Evolutionary conservation across 2,329 filamentous ascomycete genomes (phyloP).

Genomic region (Phaeosphaeria sp.): DNA sequence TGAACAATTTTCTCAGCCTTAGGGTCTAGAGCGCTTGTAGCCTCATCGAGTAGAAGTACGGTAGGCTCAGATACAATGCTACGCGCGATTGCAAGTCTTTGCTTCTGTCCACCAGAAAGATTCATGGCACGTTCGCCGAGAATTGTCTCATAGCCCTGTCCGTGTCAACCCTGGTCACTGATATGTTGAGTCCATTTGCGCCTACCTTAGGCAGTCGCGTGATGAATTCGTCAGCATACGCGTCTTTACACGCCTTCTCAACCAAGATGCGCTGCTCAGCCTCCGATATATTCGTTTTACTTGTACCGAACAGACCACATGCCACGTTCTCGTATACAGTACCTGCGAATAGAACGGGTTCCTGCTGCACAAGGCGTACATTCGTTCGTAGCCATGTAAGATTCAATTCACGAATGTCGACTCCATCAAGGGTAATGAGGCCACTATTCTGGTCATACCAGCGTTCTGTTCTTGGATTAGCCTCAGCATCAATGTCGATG

Average conservation of each 20-base stretch:
- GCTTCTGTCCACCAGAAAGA: slow-evolving; percentile 92
- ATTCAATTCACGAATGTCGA: slow-evolving; percentile 79
- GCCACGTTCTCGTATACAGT: slow-evolving; percentile 88
- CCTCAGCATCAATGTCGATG: slow-evolving; percentile 70
- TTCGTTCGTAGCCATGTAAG: slow-evolving; percentile 90
- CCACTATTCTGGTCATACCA: slow-evolving; percentile 47
- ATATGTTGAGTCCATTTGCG: neutral
- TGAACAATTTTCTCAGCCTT: slow-evolving; percentile 95
- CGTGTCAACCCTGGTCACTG: neutral
- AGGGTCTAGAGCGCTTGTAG: slow-evolving; percentile 86
- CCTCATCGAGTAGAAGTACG: slow-evolving; percentile 86
- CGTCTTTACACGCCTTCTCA: slow-evolving; percentile 80
- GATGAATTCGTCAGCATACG: slow-evolving; percentile 96
- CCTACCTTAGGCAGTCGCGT: slow-evolving; percentile 59
- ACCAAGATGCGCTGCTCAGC: slow-evolving; percentile 75
- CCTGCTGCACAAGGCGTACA: slow-evolving; percentile 88
- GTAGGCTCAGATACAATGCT: slow-evolving; percentile 89
- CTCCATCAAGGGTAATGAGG: slow-evolving; percentile 38
- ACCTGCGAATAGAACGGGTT: slow-evolving; percentile 86
- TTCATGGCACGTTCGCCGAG: slow-evolving; percentile 92
- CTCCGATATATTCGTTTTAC: slow-evolving; percentile 57
- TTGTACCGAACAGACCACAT: slow-evolving; percentile 75
- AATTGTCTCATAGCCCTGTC: slow-evolving; percentile 88
- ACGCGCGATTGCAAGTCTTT: slow-evolving; percentile 90
- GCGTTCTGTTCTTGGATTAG: slow-evolving; percentile 71